Evolutionary conservation across 2,329 filamentous ascomycete species (phyloP).

Genomic region (Lasiodiplodia theobromae): DNA sequence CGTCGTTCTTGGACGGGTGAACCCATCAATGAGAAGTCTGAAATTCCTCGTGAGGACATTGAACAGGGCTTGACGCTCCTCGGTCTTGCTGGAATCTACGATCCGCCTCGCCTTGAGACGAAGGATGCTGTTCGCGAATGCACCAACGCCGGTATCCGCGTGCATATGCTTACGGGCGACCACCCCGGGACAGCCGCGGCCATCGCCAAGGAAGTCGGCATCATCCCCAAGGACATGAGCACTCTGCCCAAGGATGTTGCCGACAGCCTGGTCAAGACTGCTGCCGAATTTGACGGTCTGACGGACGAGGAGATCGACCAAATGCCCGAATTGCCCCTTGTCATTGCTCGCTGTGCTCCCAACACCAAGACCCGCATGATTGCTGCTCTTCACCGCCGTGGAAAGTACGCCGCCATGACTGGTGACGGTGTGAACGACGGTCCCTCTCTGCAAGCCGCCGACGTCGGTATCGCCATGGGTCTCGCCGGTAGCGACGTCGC

Average conservation of each 20-base stretch:
- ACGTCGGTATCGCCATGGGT: conserved; percentile 56
- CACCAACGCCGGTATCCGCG: conserved; percentile 54
- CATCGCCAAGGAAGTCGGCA: conserved; percentile 56
- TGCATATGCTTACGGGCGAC: conserved; percentile 59
- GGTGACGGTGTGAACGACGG: conserved; percentile 56
- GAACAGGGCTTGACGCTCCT: conserved; percentile 75
- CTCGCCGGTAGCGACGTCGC: conserved; percentile 53
- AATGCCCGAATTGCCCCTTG: conserved; percentile 31
- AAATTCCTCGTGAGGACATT: conserved; percentile 62
- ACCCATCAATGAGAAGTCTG: conserved; percentile 38
- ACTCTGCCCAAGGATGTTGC: conserved; percentile 27
- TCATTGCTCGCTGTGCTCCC: conserved; percentile 33
- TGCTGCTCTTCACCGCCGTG: conserved; percentile 48
- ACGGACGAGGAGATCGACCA: conserved; percentile 32
- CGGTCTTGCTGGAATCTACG: conserved; percentile 86
- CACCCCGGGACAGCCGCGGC: conserved; percentile 55
- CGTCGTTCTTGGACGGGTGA: conserved; percentile 41
- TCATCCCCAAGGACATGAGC: conserved; percentile 37
- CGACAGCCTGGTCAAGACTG: conserved; percentile 31
- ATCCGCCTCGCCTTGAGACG: conserved; percentile 83
- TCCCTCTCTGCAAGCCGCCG: conserved; percentile 54
- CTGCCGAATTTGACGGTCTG: conserved; percentile 32
- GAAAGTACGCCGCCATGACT: conserved; percentile 51
- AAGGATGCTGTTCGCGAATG: conserved; percentile 61
- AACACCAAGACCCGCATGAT: conserved; percentile 33